Evolutionary conservation across 2,329 filamentous ascomycete genomes (phyloP), one percentile per base, ranked within the genome.

Genomic region (Fusarium coffeatum): DNA sequence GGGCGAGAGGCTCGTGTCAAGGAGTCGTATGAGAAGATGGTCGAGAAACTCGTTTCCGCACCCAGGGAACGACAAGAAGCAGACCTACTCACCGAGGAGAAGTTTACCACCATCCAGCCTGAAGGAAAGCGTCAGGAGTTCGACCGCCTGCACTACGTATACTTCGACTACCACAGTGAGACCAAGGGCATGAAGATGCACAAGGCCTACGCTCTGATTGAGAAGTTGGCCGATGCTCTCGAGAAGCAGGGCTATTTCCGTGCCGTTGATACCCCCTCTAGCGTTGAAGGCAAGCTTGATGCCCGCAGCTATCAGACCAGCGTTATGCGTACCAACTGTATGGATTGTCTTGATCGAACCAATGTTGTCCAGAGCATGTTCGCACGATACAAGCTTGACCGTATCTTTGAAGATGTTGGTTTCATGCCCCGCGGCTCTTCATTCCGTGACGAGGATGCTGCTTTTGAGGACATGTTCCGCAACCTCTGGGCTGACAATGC

Each of bases 401-500:
- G 94, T 70, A 96, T 97, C 84, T 89, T 99, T 60, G 88, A 90
- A 68, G 95, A 98, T 74, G 83, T 93, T 6, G 94, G 94, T 37
- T 83, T 98, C 54, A 87, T 98, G 74, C 81, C 88, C 55, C 87
- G 89, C 27, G 94, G 94, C 58, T 89, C 95, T 75, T 90, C 87
- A 23, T 94, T 96, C 73, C 89, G 90, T 43, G 84, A 86, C 61
- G 92, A 94, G 74, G 93, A 98, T 76, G 83, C 87, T 15, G 88
- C 86, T 2, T 99, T 99, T 78, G 94, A 98, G 80, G 86, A 92
- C 74, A 84, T 98, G 62, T 99, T 98, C 88, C 93, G 96, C 72
- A 98, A 98, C 80, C 86, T 98, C 18, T 99, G 96, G 96, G 96
- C 96, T 30, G 96, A 99, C 81, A 99, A 99, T 76, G 96, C 97